A percentile compares a stretch with the other conserved stretches of the same genome.
phyloP scores from a whole-genome alignment of 2,329 filamentous ascomycete species.

The Cercospora citrullina region DNA sequence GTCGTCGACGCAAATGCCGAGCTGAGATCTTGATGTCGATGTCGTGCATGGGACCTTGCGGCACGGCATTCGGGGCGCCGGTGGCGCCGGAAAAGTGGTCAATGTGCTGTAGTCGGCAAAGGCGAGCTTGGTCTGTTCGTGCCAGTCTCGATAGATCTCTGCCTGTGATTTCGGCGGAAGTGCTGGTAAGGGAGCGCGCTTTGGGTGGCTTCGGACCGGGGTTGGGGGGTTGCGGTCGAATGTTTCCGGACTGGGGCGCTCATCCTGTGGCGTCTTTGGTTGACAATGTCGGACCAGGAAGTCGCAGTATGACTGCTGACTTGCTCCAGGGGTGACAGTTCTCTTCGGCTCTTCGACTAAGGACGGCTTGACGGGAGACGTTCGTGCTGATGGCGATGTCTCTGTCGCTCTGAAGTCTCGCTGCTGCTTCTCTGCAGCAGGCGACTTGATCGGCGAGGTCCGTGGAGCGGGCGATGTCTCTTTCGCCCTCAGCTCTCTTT shows the following conservation, averaged over 20 bases:
- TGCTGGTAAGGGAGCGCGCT: not conserved
- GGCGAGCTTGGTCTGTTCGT: constrained; percentile 8
- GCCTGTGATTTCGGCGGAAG: not conserved
- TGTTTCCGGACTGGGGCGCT: not conserved
- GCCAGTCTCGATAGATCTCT: constrained; percentile 13
- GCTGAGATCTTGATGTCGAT: not conserved
- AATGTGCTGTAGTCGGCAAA: constrained; percentile 15
- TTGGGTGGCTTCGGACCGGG: not conserved
- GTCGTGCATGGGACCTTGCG: constrained; percentile 1
- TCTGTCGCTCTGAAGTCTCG: not conserved
- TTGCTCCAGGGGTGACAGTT: not conserved
- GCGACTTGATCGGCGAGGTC: not conserved
- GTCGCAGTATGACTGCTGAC: not conserved
- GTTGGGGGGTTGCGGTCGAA: not conserved
- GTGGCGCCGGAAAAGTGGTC: constrained; percentile 12
- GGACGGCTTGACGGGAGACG: not conserved
- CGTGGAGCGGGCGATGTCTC: not conserved
- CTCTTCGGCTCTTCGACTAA: not conserved
- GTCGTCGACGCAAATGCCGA: constrained; percentile 13
- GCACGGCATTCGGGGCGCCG: constrained; percentile 4
- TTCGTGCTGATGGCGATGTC: not conserved
- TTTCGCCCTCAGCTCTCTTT: not conserved
- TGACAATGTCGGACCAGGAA: not conserved
- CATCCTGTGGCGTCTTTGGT: not conserved
- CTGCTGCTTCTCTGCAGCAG: not conserved